Conservation (phyloP, 176 grass and related monocot genomes). For the Oryza officinalis region DNA sequence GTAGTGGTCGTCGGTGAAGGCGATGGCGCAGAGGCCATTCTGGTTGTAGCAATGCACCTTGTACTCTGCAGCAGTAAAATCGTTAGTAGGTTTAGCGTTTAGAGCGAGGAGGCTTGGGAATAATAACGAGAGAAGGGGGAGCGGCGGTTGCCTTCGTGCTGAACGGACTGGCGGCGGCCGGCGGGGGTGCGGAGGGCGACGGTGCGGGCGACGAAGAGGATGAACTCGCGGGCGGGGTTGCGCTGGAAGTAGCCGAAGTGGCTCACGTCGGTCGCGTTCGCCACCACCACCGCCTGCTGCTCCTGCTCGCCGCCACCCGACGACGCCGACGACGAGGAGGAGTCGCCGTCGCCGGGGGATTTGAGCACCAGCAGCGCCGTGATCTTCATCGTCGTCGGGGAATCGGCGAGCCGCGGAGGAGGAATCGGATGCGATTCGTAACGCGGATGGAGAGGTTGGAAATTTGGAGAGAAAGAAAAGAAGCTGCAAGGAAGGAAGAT, state of each 20-base stretch:
- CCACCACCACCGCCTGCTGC: conserved; percentile 59
- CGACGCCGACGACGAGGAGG: conserved; percentile 17
- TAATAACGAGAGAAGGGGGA: not conserved
- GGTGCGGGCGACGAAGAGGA: conserved; percentile 70
- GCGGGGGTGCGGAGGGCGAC: conserved; percentile 55
- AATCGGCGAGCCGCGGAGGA: not conserved
- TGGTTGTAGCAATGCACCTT: conserved; percentile 67
- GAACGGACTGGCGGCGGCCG: conserved; percentile 57
- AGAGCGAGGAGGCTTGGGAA: not conserved
- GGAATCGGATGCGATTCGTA: not conserved
- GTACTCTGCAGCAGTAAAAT: conserved; percentile 47
- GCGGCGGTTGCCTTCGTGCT: conserved; percentile 51
- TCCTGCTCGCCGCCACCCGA: not conserved
- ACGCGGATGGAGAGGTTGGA: not conserved
- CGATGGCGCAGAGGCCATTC: conserved; percentile 57
- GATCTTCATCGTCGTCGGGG: conserved; percentile 58
- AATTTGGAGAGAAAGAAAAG: not conserved
- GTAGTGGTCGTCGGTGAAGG: conserved; percentile 68
- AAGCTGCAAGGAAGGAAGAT: not conserved
- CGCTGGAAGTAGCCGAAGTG: conserved; percentile 70
- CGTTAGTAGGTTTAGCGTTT: too few relatives aligned
- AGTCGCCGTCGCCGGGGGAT: not conserved
- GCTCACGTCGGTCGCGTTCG: conserved; percentile 66
- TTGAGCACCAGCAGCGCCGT: conserved; percentile 65
- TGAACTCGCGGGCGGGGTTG: conserved; percentile 61